Base-by-base conservation (phyloP, 805 yeast genomes). In the Saturnispora halmiae region DNA sequence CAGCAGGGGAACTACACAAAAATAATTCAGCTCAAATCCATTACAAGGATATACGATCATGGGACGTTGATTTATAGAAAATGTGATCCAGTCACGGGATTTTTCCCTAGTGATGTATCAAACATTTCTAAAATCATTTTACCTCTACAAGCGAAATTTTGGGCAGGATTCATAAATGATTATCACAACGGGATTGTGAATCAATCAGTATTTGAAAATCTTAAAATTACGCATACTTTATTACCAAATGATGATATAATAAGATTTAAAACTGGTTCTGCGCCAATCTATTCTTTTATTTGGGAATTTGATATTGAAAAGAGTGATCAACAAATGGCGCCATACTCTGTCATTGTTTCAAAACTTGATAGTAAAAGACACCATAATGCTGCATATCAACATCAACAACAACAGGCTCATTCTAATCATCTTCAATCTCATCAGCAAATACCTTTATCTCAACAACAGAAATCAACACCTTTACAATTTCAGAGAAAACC, bases 51-150 rank as follows among this genome's bases (percentile, higher is more conserved):
- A 9, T 59, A 54, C 42, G 50, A 49, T 31, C 45, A 38, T 28
- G 51, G 52, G 18, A 25, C 26, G 13, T 31, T 59, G 30, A 33
- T 60, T 2, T 36, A 42, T 32, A 49, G 50, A 27, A 51, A 46
- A 31, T 46, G 55, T 4, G 65, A 60, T 40, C 62, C 63, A 5
- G 44, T 58, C 4, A 53, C 59, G 2, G 65, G 59, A 1, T 49
- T 49, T 22, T 40, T 56, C 25, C 40, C 51, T 4, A 45, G 53
- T 1, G 53, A 51, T 18, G 40, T 47, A 16, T 18, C 47, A 4
- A 46, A 44, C 19, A 19, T 28, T 13, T 46, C 55, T 14, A 53
- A 51, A 26, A 41, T 60, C 14, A 55, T 52, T 36, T 44, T 60
- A 16, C 63, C 65, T 1, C 43, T 60, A 26, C 55, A 54, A 41